Evolutionary conservation across 2,329 filamentous ascomycete species (phyloP).

Genomic region (Hypomyces perniciosus): DNA sequence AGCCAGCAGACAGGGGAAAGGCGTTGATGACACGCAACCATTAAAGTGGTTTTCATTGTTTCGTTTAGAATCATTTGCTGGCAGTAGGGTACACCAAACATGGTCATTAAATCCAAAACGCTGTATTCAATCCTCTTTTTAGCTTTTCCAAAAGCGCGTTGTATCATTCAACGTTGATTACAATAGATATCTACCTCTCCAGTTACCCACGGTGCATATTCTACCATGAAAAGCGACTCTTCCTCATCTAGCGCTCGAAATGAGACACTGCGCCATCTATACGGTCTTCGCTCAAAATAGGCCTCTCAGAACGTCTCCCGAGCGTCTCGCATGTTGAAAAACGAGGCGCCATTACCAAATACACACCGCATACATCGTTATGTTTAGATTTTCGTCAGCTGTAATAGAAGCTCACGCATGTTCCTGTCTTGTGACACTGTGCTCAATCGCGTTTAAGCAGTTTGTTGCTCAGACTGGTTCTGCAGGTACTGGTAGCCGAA

Average conservation of each 20-base stretch:
- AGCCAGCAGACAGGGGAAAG: background rate
- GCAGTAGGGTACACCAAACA: too few species aligned
- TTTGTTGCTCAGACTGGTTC: slow-evolving; percentile 38
- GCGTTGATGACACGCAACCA: background rate
- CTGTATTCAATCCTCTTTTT: background rate
- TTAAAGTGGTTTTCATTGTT: too few species aligned
- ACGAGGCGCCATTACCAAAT: background rate
- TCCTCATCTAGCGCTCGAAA: slow-evolving; percentile 5
- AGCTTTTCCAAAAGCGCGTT: background rate
- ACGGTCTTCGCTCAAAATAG: background rate
- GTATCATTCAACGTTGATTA: slow-evolving; percentile 4
- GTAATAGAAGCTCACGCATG: background rate
- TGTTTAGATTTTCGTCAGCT: background rate
- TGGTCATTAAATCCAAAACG: too few species aligned
- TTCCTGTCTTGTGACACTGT: background rate
- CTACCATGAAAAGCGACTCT: slow-evolving; percentile 8
- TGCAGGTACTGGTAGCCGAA: slow-evolving; percentile 81
- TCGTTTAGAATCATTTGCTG: too few species aligned
- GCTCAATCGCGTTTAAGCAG: slow-evolving; percentile 9
- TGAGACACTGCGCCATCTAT: slow-evolving; percentile 11
- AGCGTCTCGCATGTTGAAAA: background rate
- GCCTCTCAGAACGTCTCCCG: slow-evolving; percentile 5
- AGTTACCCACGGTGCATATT: slow-evolving; percentile 1
- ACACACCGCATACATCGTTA: background rate
- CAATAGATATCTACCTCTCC: slow-evolving; percentile 9